These are phyloP conservation scores for Globisporangium middletonii DNA, from an alignment of 352 stramenopile genomes.

Conservation along the genomic window DNA sequence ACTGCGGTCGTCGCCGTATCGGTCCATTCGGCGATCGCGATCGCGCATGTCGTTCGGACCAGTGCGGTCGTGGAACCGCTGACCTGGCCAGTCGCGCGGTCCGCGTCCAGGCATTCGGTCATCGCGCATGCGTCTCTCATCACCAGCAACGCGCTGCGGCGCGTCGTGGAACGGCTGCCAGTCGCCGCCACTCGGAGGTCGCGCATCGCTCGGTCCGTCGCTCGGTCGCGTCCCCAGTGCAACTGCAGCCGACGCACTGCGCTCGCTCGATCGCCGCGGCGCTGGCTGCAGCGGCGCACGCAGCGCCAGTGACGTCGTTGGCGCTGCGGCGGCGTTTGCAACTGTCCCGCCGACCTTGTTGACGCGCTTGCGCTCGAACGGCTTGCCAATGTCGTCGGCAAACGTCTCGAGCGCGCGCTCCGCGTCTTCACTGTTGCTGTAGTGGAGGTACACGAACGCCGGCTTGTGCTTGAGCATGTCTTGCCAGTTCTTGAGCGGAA, in stretches of 20 bases:
- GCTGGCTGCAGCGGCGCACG: background rate
- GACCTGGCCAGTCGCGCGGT: conserved; percentile 6
- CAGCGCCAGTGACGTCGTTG: conserved; percentile 14
- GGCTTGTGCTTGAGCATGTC: conserved; percentile 26
- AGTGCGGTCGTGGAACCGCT: conserved; percentile 1
- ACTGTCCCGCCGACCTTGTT: conserved; percentile 35
- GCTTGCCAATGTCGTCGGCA: conserved; percentile 31
- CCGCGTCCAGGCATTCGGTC: background rate
- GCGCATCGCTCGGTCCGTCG: too few species aligned
- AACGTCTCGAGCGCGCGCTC: conserved; percentile 31
- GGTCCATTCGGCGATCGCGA: too few species aligned
- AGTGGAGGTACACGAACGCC: conserved; percentile 38
- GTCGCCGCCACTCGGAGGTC: background rate
- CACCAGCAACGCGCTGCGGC: background rate
- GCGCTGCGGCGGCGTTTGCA: conserved; percentile 1
- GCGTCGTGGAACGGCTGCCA: conserved; percentile 11
- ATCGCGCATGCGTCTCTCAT: background rate
- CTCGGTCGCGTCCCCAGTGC: too few species aligned
- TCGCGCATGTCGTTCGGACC: background rate
- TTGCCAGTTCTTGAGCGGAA: conserved; percentile 54
- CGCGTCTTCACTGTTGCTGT: conserved; percentile 46
- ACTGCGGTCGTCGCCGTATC: too few species aligned
- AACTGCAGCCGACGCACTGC: conserved; percentile 1
- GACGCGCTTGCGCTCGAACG: conserved; percentile 28
- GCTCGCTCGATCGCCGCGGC: conserved; percentile 31